These are phyloP conservation scores for Noccaea caerulescens DNA, from an alignment of 345 rosid species.

Conservation along the genomic window DNA sequence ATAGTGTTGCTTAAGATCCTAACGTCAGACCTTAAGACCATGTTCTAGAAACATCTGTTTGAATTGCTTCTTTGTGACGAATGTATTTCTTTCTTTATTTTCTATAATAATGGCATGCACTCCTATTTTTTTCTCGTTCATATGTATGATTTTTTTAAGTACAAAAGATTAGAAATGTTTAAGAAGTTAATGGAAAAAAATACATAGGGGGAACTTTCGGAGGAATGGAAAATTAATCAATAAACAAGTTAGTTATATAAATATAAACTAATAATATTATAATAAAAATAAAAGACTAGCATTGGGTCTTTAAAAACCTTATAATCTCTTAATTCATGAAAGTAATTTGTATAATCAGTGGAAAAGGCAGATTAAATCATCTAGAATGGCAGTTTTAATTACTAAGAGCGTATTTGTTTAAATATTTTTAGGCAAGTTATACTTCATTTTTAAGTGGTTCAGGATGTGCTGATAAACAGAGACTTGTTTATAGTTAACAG, in stretches of 20 bases:
- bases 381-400: conserved; percentile 1
- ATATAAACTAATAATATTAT: neutral
- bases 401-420: conserved; percentile 1
- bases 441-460: conserved; percentile 1
- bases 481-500: conserved; percentile 1
- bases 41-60: conserved; percentile 1
- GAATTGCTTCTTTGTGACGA: conserved; percentile 1
- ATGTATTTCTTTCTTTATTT: neutral
- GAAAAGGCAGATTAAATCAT: conserved; percentile 1
- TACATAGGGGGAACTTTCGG: conserved; percentile 1
- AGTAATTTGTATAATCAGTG: neutral
- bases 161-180: neutral
- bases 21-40: conserved; percentile 1
- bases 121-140: conserved; percentile 1
- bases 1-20: conserved; percentile 1
- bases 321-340: neutral
- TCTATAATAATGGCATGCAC: conserved; percentile 1
- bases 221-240: neutral
- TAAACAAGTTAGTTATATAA: neutral
- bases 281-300: neutral
- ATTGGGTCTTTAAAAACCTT: conserved; percentile 1
- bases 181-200: neutral
- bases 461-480: conserved; percentile 1
- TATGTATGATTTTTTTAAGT: neutral
- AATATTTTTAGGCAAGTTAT: neutral